Base-by-base conservation (phyloP, 2,329 filamentous ascomycete species). In the Huntiella abstrusa region DNA sequence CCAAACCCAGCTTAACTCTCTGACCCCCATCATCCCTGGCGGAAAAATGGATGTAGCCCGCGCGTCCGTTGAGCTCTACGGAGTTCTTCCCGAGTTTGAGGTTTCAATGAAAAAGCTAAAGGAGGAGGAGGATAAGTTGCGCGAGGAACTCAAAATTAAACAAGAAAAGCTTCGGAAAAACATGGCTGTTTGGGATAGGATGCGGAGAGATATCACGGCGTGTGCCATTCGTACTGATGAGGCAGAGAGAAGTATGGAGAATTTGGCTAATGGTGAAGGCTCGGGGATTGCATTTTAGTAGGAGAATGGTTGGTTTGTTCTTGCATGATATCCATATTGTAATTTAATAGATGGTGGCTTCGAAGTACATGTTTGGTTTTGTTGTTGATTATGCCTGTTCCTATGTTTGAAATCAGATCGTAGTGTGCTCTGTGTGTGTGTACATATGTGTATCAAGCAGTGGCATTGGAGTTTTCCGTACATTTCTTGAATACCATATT, bases 41-140 rank as follows among this genome's bases (percentile, higher is more conserved):
- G 73, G 73, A 22, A 73, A 72, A 52, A 55, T 71, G 15, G 71
- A 74, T 49, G 63, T 67, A 1, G 56, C 60, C 13, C 60, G 67
- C 53, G 55, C 63, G 1, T 62, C 68, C 2, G 53, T 69, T 37
- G 57, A 57, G 5, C 61, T 62, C 3, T 47, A 60, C 1, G 69
- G 71, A 12, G 66, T 75, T 17, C 63, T 66, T 32, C 65, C 67
- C 8, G 72, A 76, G 38, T 58, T 73, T 12, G 70, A 73, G 51
- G 56, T 64, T n/a, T 69, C 73, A 55, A 68, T 65, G 52, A 62
- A 64, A 33, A 70, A 69, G 49, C 62, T 75, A 8, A 65, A 64
- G 49, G 71, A 75, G 35, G 73, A 77, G 40, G 73, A 75, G 54
- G 72, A 75, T 55, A 68, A 67, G 51, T 54, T 74, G 33, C 64